phyloP scores from a whole-genome alignment of 345 rosid genomes.

The Trapa incisa region DNA sequence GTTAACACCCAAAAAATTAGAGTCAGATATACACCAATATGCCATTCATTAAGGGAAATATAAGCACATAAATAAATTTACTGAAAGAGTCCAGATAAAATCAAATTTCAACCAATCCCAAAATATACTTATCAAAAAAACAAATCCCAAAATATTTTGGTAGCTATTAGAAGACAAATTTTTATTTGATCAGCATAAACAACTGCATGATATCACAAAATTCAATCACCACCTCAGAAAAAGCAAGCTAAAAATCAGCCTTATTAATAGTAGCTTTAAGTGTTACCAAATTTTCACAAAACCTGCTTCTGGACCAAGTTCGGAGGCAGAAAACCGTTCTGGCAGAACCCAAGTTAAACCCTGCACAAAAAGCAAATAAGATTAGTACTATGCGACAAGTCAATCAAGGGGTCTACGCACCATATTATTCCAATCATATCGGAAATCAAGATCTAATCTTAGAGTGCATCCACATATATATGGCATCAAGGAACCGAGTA shows the following conservation, averaged over 20 bases:
- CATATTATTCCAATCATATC: background rate
- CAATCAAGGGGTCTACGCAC: background rate
- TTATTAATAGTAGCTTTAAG: conserved; percentile 14
- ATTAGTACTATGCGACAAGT: background rate
- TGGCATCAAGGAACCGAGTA: background rate
- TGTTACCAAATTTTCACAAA: conserved; percentile 72
- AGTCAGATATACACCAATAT: background rate
- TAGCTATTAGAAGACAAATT: background rate
- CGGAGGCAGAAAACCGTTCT: conserved; percentile 67
- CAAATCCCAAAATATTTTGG: background rate
- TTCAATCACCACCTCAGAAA: background rate
- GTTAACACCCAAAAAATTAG: conserved; percentile 10
- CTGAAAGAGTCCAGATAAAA: background rate
- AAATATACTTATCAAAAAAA: background rate
- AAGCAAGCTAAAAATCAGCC: background rate
- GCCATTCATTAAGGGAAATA: background rate
- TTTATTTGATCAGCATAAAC: background rate
- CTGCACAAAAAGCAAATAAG: conserved; percentile 20
- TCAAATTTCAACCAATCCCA: too few relatives aligned
- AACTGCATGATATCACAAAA: background rate
- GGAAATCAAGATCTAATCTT: background rate
- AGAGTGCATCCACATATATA: background rate
- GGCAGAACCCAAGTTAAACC: conserved; percentile 91
- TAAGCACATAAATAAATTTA: background rate
- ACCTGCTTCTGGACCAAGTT: conserved; percentile 97